These are phyloP conservation scores for Leucogyrophana mollusca DNA, from an alignment of 768 basidiomycete species.

Conservation along the genomic window DNA sequence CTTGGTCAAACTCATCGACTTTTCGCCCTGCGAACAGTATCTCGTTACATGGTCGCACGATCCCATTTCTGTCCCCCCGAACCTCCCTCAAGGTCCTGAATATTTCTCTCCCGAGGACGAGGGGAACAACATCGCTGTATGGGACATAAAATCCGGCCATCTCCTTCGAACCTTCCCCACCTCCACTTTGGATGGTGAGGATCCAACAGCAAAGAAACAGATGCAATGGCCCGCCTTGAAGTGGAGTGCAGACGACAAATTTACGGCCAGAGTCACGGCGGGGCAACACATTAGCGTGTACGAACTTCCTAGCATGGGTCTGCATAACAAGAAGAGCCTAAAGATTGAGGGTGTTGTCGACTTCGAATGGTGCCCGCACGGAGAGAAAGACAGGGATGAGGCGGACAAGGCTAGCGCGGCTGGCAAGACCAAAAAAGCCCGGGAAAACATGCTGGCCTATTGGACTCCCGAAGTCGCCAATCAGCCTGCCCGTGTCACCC, in stretches of 20 bases:
- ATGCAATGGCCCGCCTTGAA: constrained; percentile 95
- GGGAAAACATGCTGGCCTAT: constrained; percentile 93
- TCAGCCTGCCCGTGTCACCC: constrained; percentile 95
- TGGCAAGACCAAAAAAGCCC: constrained; percentile 59
- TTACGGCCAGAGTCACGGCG: constrained; percentile 83
- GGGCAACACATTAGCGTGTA: constrained; percentile 96
- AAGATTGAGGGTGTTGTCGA: constrained; percentile 98
- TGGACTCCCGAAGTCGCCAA: constrained; percentile 98
- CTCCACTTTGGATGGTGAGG: constrained; percentile 57
- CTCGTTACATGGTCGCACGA: constrained; percentile 97
- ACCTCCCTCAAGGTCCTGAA: constrained; percentile 76
- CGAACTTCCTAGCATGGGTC: constrained; percentile 90
- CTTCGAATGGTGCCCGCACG: constrained; percentile 97
- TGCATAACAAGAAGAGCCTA: constrained; percentile 94
- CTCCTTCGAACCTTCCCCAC: constrained; percentile 90
- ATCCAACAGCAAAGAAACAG: constrained; percentile 64
- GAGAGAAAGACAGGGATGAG: constrained; percentile 85
- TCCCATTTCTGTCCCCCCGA: constrained; percentile 82
- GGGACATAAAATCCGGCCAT: constrained; percentile 94
- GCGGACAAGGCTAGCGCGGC: constrained; percentile 40
- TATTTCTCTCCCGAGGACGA: constrained; percentile 93
- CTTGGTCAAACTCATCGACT: constrained; percentile 92
- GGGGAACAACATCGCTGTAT: constrained; percentile 96
- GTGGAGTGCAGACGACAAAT: constrained; percentile 97
- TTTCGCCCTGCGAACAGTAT: constrained; percentile 96